A percentile compares a stretch with the other conserved stretches of the same genome.
These are phyloP conservation scores for Eragrostis curvula DNA, from an alignment of 176 grass and related monocot species.

Conservation along the genomic window DNA sequence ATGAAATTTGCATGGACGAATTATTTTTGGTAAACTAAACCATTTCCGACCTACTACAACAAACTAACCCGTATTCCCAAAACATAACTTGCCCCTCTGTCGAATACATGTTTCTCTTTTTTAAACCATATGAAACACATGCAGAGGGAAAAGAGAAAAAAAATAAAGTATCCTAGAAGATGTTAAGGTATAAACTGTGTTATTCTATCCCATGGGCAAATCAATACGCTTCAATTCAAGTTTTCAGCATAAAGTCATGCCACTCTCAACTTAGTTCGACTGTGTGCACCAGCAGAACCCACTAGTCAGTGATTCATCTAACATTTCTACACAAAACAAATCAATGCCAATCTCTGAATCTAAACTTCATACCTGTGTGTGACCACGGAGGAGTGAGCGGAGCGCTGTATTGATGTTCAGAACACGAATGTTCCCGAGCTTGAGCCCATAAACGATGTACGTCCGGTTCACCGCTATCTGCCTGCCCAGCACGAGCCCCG, in stretches of 20 bases:
- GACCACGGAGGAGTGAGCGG: slow-evolving; percentile 92
- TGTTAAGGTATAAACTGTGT: slow-evolving; percentile 2
- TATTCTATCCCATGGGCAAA: background rate
- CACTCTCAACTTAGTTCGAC: slow-evolving; percentile 14
- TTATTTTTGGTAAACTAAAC: background rate
- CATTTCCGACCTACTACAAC: background rate
- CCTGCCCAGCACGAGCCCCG: slow-evolving; percentile 87
- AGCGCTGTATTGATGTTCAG: slow-evolving; percentile 97
- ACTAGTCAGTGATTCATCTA: background rate
- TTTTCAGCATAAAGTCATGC: background rate
- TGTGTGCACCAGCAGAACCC: background rate
- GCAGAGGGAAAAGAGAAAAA: background rate
- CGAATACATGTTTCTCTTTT: background rate
- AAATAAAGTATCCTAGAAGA: background rate
- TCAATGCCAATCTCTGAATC: background rate
- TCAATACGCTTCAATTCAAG: background rate
- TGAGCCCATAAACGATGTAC: slow-evolving; percentile 95
- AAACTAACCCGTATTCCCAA: background rate
- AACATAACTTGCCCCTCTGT: slow-evolving; percentile 6
- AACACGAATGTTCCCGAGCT: slow-evolving; percentile 87
- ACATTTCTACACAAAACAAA: slow-evolving; percentile 18
- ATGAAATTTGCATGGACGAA: background rate
- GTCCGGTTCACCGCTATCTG: slow-evolving; percentile 94
- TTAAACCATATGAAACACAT: background rate
- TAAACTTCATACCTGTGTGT: slow-evolving; percentile 70